Evolutionary conservation across 768 basidiomycete species (phyloP).

Genomic region (Russula foetens): DNA sequence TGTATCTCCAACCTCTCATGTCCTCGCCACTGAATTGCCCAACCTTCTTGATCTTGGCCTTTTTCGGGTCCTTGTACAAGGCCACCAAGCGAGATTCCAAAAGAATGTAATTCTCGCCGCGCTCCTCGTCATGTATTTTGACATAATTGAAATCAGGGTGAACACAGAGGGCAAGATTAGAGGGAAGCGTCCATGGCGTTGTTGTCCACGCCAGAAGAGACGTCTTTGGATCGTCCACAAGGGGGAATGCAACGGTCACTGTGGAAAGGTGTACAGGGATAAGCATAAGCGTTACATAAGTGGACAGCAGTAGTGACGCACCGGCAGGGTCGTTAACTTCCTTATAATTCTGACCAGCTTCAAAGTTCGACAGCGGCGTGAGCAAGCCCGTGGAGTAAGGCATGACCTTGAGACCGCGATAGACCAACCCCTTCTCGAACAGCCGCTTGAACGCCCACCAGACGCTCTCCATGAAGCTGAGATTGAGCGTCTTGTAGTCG

Average conservation of each 20-base stretch:
- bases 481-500: constrained; percentile 96
- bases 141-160: constrained; percentile 94
- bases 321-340: constrained; percentile 92
- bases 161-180: constrained; percentile 91
- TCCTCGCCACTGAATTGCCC: constrained; percentile 83
- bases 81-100: constrained; percentile 81
- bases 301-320: constrained; percentile 29
- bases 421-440: constrained; percentile 89
- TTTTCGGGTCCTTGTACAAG: constrained; percentile 94
- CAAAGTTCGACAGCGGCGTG: constrained; percentile 95
- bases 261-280: background rate
- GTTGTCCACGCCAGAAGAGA: constrained; percentile 97
- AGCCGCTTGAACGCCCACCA: constrained; percentile 99
- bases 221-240: constrained; percentile 88
- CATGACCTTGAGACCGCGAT: constrained; percentile 92
- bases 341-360: constrained; percentile 86
- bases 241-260: constrained; percentile 90
- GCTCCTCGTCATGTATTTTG: constrained; percentile 90
- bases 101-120: constrained; percentile 83
- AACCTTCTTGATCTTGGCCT: constrained; percentile 91
- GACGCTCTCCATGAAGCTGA: constrained; percentile 92
- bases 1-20: constrained; percentile 94
- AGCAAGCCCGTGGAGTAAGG: constrained; percentile 96
- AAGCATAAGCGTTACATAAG: background rate
- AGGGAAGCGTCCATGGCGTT: constrained; percentile 96